Percentiles rank a stretch among this genome's conserved stretches.
Conservation (phyloP, 1,284 basidiomycete species). For the Melampsora abietis-canadensis region DNA sequence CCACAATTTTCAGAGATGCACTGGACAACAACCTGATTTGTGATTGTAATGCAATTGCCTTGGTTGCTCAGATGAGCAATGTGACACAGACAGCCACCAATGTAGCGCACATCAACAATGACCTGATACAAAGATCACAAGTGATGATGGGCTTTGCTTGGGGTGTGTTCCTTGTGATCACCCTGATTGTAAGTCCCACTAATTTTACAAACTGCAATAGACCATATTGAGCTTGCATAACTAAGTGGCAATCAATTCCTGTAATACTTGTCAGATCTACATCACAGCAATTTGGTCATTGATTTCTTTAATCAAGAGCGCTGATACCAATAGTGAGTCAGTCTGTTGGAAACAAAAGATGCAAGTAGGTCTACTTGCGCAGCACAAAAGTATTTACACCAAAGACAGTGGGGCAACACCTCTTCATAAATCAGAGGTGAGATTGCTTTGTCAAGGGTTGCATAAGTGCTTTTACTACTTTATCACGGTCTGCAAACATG, state of each 20-base stretch:
- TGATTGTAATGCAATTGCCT: neutral
- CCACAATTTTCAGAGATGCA: neutral
- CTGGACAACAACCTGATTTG: neutral
- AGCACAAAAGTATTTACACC: neutral
- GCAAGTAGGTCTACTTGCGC: neutral
- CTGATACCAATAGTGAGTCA: neutral
- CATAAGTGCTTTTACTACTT: neutral
- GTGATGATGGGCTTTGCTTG: neutral
- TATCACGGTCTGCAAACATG: no score
- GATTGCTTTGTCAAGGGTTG: neutral
- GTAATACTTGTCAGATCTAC: neutral
- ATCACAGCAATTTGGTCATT: neutral
- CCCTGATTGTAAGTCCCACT: neutral
- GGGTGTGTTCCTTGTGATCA: neutral
- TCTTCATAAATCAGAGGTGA: neutral
- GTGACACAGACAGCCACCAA: neutral
- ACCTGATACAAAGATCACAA: neutral
- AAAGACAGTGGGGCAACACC: no score
- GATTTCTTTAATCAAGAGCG: neutral
- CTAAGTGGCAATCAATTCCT: no score
- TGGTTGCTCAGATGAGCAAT: neutral
- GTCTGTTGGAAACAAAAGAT: neutral
- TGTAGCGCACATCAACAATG: neutral
- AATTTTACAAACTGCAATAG: neutral
- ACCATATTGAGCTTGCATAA: no score